Conservation (phyloP, 371 early-diverging fungal species). For the Mortierella sp. region DNA sequence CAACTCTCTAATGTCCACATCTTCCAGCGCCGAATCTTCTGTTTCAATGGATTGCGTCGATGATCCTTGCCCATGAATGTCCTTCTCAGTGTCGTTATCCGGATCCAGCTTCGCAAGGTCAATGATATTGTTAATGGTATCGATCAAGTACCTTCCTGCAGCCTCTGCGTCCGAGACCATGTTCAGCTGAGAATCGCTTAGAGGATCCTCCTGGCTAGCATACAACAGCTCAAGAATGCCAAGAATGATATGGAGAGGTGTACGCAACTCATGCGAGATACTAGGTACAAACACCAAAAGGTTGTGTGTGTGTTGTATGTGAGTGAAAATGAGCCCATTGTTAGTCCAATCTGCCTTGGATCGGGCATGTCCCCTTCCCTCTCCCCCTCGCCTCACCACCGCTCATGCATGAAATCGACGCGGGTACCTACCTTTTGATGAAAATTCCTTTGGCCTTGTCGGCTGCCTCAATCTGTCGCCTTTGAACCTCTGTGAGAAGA, state of each 20-base stretch:
- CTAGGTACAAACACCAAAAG: too few species aligned
- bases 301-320: too few species aligned
- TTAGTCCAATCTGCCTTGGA: too few species aligned
- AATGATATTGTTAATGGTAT: slow-evolving; percentile 54
- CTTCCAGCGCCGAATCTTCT: slow-evolving; percentile 34
- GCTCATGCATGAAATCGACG: not conserved
- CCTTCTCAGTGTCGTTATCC: slow-evolving; percentile 25
- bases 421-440: slow-evolving; percentile 46
- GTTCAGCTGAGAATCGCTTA: slow-evolving; percentile 40
- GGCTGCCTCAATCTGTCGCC: slow-evolving; percentile 55
- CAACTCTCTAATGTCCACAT: slow-evolving; percentile 44
- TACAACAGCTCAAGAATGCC: slow-evolving; percentile 52
- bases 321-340: too few species aligned
- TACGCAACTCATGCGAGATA: slow-evolving; percentile 56
- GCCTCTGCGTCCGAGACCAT: slow-evolving; percentile 47
- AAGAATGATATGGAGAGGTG: slow-evolving; percentile 56
- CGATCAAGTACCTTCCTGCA: slow-evolving; percentile 45
- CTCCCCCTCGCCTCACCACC: too few species aligned
- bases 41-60: slow-evolving; percentile 9
- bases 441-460: slow-evolving; percentile 56
- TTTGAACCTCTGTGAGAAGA: slow-evolving; percentile 55
- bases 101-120: slow-evolving; percentile 56
- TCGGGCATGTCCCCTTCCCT: too few species aligned
- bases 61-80: slow-evolving; percentile 4
- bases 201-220: slow-evolving; percentile 43